Conservation (phyloP, 225 moss, liverwort and hornwort species). For the Marchantia polymorpha region DNA sequence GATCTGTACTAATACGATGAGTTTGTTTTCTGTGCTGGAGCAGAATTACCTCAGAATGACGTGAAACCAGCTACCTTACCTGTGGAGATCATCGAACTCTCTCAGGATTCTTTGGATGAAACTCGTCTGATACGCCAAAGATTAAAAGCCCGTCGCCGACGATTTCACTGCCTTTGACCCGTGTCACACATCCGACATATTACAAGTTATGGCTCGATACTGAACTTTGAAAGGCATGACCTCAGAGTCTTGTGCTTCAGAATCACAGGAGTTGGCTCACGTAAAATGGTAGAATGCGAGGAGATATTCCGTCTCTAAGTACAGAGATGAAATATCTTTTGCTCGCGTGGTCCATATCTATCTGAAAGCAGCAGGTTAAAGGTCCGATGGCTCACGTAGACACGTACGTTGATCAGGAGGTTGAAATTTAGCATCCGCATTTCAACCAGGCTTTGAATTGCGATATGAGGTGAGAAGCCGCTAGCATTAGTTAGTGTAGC, state of each 20-base stretch:
- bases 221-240: background rate
- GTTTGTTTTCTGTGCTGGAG: background rate
- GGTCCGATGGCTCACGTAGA: no score
- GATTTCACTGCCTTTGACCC: conserved; percentile 9
- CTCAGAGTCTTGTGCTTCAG: background rate
- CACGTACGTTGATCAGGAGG: no score
- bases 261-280: background rate
- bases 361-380: no score
- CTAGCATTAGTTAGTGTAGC: no score
- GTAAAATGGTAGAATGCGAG: no score
- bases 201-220: background rate
- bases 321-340: no score
- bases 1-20: no score
- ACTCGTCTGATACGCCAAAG: conserved; percentile 13
- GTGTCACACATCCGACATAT: background rate
- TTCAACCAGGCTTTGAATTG: no score
- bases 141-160: conserved; percentile 20
- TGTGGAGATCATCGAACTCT: background rate
- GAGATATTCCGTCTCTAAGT: no score
- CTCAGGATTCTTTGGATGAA: conserved; percentile 12
- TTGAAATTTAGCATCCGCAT: no score
- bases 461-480: no score
- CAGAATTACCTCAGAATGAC: background rate
- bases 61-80: background rate
- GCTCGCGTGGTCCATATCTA: no score